A percentile compares a stretch with the other conserved stretches of the same genome.
Conservation (phyloP, 1,284 basidiomycete species). For the Vanrija pseudolonga region DNA sequence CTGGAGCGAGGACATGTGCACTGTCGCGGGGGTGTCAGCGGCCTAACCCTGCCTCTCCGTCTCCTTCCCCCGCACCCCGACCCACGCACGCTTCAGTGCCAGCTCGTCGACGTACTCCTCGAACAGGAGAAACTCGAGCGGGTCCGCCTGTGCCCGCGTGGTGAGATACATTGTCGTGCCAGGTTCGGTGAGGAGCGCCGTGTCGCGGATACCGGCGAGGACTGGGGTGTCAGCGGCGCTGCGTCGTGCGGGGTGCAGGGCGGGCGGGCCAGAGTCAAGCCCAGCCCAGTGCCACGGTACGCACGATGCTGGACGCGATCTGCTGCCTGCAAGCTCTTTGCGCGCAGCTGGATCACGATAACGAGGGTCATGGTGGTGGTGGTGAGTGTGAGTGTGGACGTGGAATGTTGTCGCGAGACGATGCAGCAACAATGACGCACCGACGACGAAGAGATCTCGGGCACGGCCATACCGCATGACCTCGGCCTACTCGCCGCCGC, state of each 20-base stretch:
- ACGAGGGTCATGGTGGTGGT: slow-evolving; percentile 8
- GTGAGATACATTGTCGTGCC: slow-evolving; percentile 8
- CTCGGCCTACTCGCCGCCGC: too few relatives aligned
- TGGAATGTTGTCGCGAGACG: not conserved
- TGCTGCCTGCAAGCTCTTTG: slow-evolving; percentile 2
- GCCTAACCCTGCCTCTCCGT: not conserved
- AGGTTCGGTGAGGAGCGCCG: slow-evolving; percentile 7
- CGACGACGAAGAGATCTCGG: too few relatives aligned
- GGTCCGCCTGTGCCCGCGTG: slow-evolving; percentile 5
- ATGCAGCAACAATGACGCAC: too few relatives aligned
- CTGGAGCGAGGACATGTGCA: slow-evolving; percentile 6
- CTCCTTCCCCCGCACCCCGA: not conserved
- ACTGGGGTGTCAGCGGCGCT: slow-evolving; percentile 1
- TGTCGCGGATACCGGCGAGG: slow-evolving; percentile 10
- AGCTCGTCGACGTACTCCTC: slow-evolving; percentile 14
- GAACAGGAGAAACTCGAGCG: slow-evolving; percentile 9
- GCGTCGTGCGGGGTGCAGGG: too few relatives aligned
- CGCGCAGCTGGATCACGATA: slow-evolving; percentile 5
- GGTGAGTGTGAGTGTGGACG: too few relatives aligned
- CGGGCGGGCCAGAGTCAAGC: too few relatives aligned
- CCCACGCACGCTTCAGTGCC: slow-evolving; percentile 7
- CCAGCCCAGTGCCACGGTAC: not conserved
- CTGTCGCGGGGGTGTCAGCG: slow-evolving; percentile 3
- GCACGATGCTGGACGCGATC: slow-evolving; percentile 8
- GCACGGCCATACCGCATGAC: too few relatives aligned